phyloP scores from a whole-genome alignment of 495 filamentous ascomycete species.

The Trichoderma virens region DNA sequence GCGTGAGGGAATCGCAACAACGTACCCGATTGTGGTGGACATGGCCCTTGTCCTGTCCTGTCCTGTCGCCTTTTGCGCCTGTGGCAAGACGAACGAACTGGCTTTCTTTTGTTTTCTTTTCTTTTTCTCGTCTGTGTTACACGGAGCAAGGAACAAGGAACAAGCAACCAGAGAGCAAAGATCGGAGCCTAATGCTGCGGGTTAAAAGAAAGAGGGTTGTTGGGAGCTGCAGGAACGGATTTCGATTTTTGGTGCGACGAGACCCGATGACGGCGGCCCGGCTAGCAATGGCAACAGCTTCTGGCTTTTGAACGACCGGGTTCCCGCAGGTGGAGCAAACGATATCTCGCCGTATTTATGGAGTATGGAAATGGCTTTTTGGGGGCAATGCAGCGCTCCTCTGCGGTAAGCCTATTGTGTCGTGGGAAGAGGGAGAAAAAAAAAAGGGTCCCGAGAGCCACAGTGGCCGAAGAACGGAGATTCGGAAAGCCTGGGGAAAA shows the following conservation, averaged over 20 bases:
- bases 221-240: no score
- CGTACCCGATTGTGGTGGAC: conserved; percentile 41
- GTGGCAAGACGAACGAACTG: not conserved
- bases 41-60: no score
- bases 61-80: not conserved
- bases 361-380: not conserved
- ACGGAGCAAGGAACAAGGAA: no score
- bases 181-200: no score
- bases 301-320: not conserved
- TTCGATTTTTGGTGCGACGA: not conserved
- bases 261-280: conserved; percentile 1
- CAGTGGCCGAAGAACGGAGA: not conserved
- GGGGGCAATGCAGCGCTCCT: no score
- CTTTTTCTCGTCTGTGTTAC: not conserved
- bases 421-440: not conserved
- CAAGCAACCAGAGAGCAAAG: no score
- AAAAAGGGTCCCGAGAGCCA: not conserved
- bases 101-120: not conserved
- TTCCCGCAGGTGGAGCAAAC: not conserved
- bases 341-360: no score
- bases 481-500: no score
- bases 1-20: conserved; percentile 11
- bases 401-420: no score
- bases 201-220: no score
- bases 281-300: not conserved